Base-by-base conservation (phyloP, 768 basidiomycete species). In the Macrolepiota albuminosa region DNA sequence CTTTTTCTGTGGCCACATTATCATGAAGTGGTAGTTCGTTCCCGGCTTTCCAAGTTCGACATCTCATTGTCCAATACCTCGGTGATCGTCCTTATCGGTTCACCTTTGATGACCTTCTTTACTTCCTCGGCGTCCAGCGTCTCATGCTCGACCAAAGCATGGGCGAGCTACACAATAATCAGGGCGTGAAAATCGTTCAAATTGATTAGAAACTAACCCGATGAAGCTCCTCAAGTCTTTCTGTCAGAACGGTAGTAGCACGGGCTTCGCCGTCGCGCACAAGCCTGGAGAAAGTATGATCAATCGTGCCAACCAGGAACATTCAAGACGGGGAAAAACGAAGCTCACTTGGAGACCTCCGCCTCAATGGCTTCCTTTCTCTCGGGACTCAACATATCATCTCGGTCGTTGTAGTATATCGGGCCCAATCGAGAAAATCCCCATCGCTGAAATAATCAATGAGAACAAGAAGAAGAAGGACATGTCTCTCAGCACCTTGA, bases 61-160 rank as follows among this genome's bases (percentile, higher is more conserved):
- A 81, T 68, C 59, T 87, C 83, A 57, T 84, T 84, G 57, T 84
- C 78, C 63, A 90, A 69, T 53, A 86, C 82, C 67, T 91, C 87
- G 63, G 81, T 75, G 64, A 90, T 81, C 59, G 77, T 81, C 59
- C 88, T 85, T 73, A 93, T 89, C 55, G 82, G 78, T 71, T 96
- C 87, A 42, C 95, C 95, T 59, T 80, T 86, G 70, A 98, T 83
- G 29, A 95, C 93, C 73, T 83, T 87, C 67, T 81, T 78, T 18
- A 98, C 95, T 72, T 99, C 94, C 10, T 91, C 88, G 43, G 84
- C 78, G 64, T 88, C 87, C 63, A 99, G 77, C 21, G 96, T 98
- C 77, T 99, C 96, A 73, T 96, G 89, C 71, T 98, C 95, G 13
- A 99, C 89, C 59, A 99, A 76, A 10, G 96, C 96, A 57, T 83